Conservation (phyloP, 2,329 filamentous ascomycete genomes). For the Colletotrichum sansevieriae region DNA sequence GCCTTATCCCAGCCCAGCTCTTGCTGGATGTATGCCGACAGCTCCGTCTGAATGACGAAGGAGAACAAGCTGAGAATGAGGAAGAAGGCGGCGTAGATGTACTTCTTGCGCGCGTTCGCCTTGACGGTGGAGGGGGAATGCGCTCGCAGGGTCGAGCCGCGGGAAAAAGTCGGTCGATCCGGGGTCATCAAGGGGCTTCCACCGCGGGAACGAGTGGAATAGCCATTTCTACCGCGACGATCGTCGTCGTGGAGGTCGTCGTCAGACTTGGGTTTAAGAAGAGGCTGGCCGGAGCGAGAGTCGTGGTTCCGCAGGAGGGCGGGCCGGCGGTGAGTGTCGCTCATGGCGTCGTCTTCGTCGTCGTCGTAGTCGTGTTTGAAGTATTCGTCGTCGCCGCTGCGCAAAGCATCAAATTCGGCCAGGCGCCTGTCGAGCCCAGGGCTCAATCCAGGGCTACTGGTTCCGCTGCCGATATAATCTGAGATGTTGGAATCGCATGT, state of each 20-base stretch:
- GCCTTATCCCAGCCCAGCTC: conserved; percentile 95
- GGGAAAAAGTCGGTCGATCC: conserved; percentile 49
- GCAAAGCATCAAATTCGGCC: conserved; percentile 41
- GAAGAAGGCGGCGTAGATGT: conserved; percentile 88
- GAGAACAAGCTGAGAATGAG: conserved; percentile 84
- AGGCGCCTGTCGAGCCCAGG: conserved; percentile 38
- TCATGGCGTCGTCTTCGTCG: conserved; percentile 56
- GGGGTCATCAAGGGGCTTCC: conserved; percentile 40
- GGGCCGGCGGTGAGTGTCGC: conserved; percentile 59
- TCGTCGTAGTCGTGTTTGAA: conserved; percentile 51
- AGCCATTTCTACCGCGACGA: conserved; percentile 40
- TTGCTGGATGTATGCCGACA: conserved; percentile 94
- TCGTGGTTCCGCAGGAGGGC: conserved; percentile 61
- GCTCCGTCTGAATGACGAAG: conserved; percentile 95
- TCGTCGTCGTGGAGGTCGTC: conserved; percentile 47
- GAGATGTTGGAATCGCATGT: conserved; percentile 42
- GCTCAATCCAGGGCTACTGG: conserved; percentile 31
- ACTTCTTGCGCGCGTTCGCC: conserved; percentile 78
- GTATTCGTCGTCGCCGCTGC: conserved; percentile 43
- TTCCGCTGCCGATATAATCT: conserved; percentile 39
- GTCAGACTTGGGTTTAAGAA: conserved; percentile 53
- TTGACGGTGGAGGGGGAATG: conserved; percentile 64
- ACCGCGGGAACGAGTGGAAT: conserved; percentile 38
- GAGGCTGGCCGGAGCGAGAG: conserved; percentile 58
- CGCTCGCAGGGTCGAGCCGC: conserved; percentile 80